Evolutionary conservation across 2,329 filamentous ascomycete genomes (phyloP).

Genomic region (Cyclaneusma minus): DNA sequence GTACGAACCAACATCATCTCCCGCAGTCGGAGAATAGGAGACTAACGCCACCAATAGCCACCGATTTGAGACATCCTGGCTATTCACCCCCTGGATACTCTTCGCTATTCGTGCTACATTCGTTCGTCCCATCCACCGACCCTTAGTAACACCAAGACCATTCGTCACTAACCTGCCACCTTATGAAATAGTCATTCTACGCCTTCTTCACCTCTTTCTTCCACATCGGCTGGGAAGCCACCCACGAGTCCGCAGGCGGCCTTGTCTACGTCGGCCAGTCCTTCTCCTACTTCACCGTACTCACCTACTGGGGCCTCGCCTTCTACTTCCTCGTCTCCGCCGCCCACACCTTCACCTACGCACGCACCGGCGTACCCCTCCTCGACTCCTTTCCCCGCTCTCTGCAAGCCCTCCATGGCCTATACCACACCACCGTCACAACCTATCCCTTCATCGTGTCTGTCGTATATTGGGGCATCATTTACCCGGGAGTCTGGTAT

Average conservation of each 20-base stretch:
- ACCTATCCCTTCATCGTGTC: slow-evolving; percentile 55
- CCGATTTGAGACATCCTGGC: slow-evolving; percentile 69
- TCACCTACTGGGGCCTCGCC: slow-evolving; percentile 64
- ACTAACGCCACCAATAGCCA: too few species aligned
- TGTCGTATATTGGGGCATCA: slow-evolving; percentile 51
- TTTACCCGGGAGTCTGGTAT: slow-evolving; percentile 39
- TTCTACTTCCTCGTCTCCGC: slow-evolving; percentile 62
- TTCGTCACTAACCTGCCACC: background rate
- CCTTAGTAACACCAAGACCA: slow-evolving; percentile 1
- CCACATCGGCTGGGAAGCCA: slow-evolving; percentile 49
- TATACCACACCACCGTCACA: slow-evolving; percentile 47
- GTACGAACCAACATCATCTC: slow-evolving; percentile 18
- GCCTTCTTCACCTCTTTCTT: slow-evolving; percentile 54
- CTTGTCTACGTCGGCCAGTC: slow-evolving; percentile 31
- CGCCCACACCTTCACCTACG: slow-evolving; percentile 55
- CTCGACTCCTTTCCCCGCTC: slow-evolving; percentile 42
- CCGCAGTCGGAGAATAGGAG: background rate
- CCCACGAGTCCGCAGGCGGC: slow-evolving; percentile 26
- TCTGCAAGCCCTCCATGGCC: slow-evolving; percentile 47
- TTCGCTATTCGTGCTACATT: slow-evolving; percentile 39
- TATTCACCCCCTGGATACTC: slow-evolving; percentile 50
- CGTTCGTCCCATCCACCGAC: slow-evolving; percentile 24
- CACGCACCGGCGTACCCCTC: slow-evolving; percentile 33
- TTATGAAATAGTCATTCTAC: slow-evolving; percentile 38
- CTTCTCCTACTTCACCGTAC: slow-evolving; percentile 66